A percentile compares a stretch with the other conserved stretches of the same genome.
Evolutionary conservation across 805 yeast species (phyloP).

Genomic region (Allodekkera sacchari): DNA sequence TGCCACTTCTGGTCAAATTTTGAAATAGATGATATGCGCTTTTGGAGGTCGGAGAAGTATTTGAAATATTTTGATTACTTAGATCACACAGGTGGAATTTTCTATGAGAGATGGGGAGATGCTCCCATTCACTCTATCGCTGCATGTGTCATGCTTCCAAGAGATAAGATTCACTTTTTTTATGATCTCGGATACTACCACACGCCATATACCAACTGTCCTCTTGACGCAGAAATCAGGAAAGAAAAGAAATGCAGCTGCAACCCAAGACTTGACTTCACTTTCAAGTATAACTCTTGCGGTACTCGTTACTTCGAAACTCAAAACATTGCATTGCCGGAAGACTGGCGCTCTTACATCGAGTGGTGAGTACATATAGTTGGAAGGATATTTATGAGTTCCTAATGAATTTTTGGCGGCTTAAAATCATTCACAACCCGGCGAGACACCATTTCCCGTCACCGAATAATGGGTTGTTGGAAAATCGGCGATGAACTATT

Average conservation of each 20-base stretch:
- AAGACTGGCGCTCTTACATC: no score
- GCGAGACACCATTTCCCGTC: no score
- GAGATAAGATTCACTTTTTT: constrained; percentile 68
- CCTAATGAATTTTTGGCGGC: no score
- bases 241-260: constrained; percentile 61
- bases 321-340: no score
- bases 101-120: constrained; percentile 92
- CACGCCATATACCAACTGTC: constrained; percentile 76
- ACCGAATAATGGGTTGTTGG: no score
- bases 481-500: no score
- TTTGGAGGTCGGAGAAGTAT: constrained; percentile 73
- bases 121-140: constrained; percentile 91
- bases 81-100: constrained; percentile 84
- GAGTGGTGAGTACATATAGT: no score
- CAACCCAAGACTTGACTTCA: constrained; percentile 62
- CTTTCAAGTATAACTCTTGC: constrained; percentile 73
- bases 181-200: constrained; percentile 82
- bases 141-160: constrained; percentile 67
- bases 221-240: constrained; percentile 56
- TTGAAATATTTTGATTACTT: constrained; percentile 60
- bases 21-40: constrained; percentile 65
- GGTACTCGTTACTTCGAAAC: no score
- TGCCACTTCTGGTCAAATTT: constrained; percentile 93
- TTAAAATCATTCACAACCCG: no score
- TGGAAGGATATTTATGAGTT: no score